Conservation (phyloP, 768 basidiomycete species). For the Leucosporidium creatinivorum region DNA sequence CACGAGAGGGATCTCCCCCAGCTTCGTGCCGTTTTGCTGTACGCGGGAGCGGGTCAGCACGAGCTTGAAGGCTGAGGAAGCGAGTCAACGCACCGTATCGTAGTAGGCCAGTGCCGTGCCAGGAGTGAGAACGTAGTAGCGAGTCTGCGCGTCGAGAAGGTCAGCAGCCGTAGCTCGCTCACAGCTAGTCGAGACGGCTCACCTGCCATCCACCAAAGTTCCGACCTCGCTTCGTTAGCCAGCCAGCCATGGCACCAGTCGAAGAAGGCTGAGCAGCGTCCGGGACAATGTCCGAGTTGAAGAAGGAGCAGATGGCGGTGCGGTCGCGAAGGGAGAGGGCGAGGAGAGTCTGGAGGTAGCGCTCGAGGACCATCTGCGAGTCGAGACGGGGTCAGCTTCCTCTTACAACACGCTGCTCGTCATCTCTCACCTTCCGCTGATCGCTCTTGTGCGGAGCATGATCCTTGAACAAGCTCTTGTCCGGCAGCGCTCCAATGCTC, state of each 20-base stretch:
- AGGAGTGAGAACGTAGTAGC: conserved; percentile 79
- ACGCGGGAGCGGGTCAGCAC: not conserved
- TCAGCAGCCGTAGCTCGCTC: not conserved
- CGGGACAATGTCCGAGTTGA: conserved; percentile 79
- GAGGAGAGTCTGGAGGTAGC: conserved; percentile 76
- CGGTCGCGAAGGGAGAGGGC: conserved; percentile 76
- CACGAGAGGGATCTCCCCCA: conserved; percentile 84
- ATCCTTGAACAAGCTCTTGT: conserved; percentile 91
- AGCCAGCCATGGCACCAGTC: conserved; percentile 53
- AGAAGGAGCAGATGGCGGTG: conserved; percentile 81
- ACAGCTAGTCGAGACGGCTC: not conserved
- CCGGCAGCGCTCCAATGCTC: conserved; percentile 71
- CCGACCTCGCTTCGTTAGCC: conserved; percentile 78
- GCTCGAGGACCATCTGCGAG: conserved; percentile 53
- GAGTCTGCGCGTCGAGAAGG: conserved; percentile 63
- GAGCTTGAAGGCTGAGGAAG: conserved; percentile 3
- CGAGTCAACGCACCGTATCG: conserved; percentile 67
- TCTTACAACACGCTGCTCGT: no score
- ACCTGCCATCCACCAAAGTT: conserved; percentile 72
- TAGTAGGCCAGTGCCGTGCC: conserved; percentile 89
- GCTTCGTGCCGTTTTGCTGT: conserved; percentile 80
- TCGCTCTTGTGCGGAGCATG: conserved; percentile 91
- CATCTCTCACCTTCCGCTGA: conserved; percentile 85
- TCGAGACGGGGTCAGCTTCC: not conserved
- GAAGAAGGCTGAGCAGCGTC: conserved; percentile 48